Conservation (phyloP, 805 yeast species). For the Lachancea mirantina region DNA sequence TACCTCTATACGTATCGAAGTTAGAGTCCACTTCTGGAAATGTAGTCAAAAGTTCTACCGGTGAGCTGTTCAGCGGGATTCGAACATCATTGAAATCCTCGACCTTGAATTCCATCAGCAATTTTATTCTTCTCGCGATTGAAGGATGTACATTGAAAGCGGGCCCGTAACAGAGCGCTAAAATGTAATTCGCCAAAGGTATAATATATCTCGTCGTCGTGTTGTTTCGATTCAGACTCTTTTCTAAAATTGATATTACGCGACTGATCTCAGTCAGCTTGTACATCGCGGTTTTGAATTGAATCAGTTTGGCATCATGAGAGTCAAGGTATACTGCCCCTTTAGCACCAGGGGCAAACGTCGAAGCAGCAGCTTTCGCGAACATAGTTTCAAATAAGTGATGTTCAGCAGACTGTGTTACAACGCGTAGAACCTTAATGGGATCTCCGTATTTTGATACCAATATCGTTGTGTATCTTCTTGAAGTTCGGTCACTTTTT, state of each 20-base stretch:
- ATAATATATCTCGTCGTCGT: conserved; percentile 21
- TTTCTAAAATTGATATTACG: conserved; percentile 28
- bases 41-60: conserved; percentile 18
- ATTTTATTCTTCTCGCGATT: conserved; percentile 34
- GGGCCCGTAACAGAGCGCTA: conserved; percentile 34
- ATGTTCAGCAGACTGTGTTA: no score
- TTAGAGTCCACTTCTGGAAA: conserved; percentile 16
- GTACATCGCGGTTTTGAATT: conserved; percentile 47
- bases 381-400: conserved; percentile 17
- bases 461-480: no score
- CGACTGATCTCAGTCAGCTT: conserved; percentile 38
- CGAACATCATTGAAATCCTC: conserved; percentile 22
- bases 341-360: conserved; percentile 28
- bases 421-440: no score
- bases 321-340: conserved; percentile 36
- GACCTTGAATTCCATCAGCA: conserved; percentile 26
- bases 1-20: conserved; percentile 10
- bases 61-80: conserved; percentile 13
- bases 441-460: no score
- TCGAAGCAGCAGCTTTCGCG: conserved; percentile 26
- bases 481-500: no score
- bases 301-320: conserved; percentile 50
- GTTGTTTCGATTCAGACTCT: conserved; percentile 19
- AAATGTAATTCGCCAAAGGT: conserved; percentile 32
- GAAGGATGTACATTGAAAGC: conserved; percentile 36